Conservation (phyloP, 2,329 filamentous ascomycete species). For the Cladosporium phlei region DNA sequence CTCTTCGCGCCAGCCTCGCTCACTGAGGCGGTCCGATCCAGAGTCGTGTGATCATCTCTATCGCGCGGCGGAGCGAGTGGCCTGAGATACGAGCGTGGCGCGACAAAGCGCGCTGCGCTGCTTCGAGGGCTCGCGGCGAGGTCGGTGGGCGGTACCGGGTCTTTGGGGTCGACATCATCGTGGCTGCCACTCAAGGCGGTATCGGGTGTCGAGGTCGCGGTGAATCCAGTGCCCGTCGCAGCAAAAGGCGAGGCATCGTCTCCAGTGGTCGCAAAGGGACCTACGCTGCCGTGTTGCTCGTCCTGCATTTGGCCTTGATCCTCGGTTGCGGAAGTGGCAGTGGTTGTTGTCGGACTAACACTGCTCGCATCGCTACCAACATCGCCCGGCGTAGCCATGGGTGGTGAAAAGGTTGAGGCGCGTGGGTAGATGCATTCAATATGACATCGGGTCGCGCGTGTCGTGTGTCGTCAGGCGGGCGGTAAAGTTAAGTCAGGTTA, state of each 20-base stretch:
- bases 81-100: constrained; percentile 35
- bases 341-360: constrained; percentile 4
- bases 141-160: not conserved
- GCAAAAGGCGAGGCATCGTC: constrained; percentile 3
- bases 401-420: not conserved
- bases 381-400: too few species aligned
- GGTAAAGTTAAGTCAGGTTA: too few species aligned
- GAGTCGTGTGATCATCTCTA: constrained; percentile 19
- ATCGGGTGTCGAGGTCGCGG: not conserved
- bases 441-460: too few species aligned
- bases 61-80: constrained; percentile 18
- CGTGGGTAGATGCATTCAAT: not conserved
- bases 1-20: constrained; percentile 3
- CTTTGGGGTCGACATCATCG: not conserved
- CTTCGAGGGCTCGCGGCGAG: constrained; percentile 10
- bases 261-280: not conserved
- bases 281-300: constrained; percentile 6
- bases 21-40: not conserved
- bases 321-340: constrained; percentile 6
- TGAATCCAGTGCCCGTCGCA: not conserved
- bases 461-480: too few species aligned
- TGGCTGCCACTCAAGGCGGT: not conserved
- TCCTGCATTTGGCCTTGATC: constrained; percentile 11
- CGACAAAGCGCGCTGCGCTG: constrained; percentile 30
- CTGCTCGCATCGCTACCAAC: not conserved